Evolutionary conservation across 2,329 filamentous ascomycete species (phyloP), one percentile per base, ranked within the genome.

Genomic region (Herpotrichia juniperi): DNA sequence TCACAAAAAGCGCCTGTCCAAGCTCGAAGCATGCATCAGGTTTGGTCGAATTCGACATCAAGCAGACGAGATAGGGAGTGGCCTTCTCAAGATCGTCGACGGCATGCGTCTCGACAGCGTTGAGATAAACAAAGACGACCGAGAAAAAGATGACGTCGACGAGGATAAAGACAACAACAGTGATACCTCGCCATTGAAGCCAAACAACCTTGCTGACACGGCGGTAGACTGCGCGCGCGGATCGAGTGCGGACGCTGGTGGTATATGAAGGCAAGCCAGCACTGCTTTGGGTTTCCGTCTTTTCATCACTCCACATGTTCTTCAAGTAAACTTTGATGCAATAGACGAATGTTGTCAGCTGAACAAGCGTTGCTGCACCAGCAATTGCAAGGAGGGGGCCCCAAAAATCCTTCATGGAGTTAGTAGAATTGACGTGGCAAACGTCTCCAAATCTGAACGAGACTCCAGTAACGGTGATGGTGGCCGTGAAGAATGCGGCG

Each of bases 251-350:
- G 50, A 93, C 78, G 71, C 91, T 96, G 67, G 84, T 86, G 11
- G 84, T 83, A 52, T 74, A 74, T 0, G 87, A 88, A 0, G 90
- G 90, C 26, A 96, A 78, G 25, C 82, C 83, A 3, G 90, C 91
- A 64, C 83, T 82, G 49, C 67, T 75, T 53, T 80, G 86, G 45
- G 74, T 76, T 32, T 87, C 87, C 0, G 89, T 91, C 48, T 85
- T 83, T 61, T 85, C 86, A 71, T 96, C 91, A 54, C 86, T 83
- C 70, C 76, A 79, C 49, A 96, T 80, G 22, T 93, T 93, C 50
- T 87, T 88, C 48, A 99, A 81, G 71, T 97, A 99, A 43, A 99
- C 91, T 69, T 96, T 92, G 76, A 96, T 89, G 73, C 94, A 97
- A 78, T 99, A 97, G 12, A 81, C 80, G 58, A 81, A 79, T 19